A percentile compares a stretch with the other conserved stretches of the same genome.
Evolutionary conservation across 2,329 filamentous ascomycete genomes (phyloP).

Genomic region (Calonectria pseudoreteaudii): DNA sequence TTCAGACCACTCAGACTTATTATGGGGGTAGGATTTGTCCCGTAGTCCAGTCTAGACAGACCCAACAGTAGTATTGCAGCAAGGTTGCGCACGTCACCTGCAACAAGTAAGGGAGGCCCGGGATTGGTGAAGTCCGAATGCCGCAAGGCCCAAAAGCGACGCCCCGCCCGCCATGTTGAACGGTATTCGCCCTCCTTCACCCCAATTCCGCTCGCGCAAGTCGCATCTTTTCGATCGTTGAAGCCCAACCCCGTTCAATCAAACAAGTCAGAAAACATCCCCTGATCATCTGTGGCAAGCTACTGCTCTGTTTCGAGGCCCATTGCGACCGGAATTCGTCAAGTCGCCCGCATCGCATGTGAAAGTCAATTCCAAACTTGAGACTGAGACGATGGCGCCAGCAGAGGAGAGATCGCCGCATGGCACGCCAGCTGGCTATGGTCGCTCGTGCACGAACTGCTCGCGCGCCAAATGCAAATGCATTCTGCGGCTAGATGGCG

Average conservation of each 20-base stretch:
- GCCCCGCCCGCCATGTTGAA: background rate
- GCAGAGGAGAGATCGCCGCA: slow-evolving; percentile 29
- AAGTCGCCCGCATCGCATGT: slow-evolving; percentile 1
- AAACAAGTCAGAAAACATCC: slow-evolving; percentile 2
- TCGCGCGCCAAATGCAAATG: slow-evolving; percentile 63
- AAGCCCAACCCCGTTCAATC: slow-evolving; percentile 11
- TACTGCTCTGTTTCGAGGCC: slow-evolving; percentile 1
- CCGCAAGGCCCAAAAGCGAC: slow-evolving; percentile 11
- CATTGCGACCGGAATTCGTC: slow-evolving; percentile 33
- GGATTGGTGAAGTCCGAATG: slow-evolving; percentile 26
- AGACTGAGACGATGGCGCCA: slow-evolving; percentile 37
- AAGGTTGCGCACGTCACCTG: slow-evolving; percentile 1
- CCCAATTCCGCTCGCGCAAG: slow-evolving; percentile 27
- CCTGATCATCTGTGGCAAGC: slow-evolving; percentile 13
- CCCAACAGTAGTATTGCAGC: background rate
- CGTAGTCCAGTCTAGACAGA: background rate
- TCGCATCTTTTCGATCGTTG: slow-evolving; percentile 1
- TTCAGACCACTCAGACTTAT: background rate
- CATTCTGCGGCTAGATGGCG: slow-evolving; percentile 51
- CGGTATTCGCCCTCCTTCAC: slow-evolving; percentile 25
- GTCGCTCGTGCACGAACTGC: slow-evolving; percentile 60
- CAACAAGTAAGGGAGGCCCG: background rate
- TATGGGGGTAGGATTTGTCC: background rate
- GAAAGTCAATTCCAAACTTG: slow-evolving; percentile 1
- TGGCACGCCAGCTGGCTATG: slow-evolving; percentile 54